Conservation (phyloP, 208 protist species). For the Acanthamoeba polyphaga region DNA sequence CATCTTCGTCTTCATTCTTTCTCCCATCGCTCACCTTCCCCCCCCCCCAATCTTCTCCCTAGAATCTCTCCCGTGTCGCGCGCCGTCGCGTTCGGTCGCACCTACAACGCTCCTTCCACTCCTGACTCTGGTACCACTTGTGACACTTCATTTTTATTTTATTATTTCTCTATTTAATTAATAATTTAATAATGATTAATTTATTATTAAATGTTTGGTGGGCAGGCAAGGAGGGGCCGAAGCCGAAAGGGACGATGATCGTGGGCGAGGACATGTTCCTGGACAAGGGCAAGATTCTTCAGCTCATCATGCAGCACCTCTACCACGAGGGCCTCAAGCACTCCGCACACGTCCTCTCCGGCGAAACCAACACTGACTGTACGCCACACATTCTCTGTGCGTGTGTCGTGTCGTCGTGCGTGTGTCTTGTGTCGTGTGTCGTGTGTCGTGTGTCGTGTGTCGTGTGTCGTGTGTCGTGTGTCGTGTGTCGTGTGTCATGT, state of each 20-base stretch:
- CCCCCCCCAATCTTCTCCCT: no score
- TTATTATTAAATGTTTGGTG: background rate
- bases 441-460: background rate
- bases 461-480: background rate
- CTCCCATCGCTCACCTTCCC: background rate
- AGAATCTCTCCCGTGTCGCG: slow-evolving; percentile 8
- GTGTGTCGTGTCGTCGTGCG: background rate
- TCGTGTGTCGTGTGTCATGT: background rate
- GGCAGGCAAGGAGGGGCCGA: background rate
- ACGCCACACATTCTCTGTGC: background rate
- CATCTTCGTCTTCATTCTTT: no score
- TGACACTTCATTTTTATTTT: background rate
- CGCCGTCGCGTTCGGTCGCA: slow-evolving; percentile 8
- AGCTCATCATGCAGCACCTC: slow-evolving; percentile 57
- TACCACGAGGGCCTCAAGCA: slow-evolving; percentile 51
- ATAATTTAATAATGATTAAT: background rate
- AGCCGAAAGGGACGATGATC: background rate
- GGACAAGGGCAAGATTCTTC: slow-evolving; percentile 25
- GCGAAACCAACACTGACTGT: background rate
- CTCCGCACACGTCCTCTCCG: background rate
- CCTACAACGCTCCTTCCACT: slow-evolving; percentile 11
- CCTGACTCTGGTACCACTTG: background rate
- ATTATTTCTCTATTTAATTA: background rate
- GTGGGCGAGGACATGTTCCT: background rate
- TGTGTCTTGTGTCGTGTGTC: background rate